phyloP scores from a whole-genome alignment of 2,329 filamentous ascomycete genomes.

The Colletotrichum tanaceti region DNA sequence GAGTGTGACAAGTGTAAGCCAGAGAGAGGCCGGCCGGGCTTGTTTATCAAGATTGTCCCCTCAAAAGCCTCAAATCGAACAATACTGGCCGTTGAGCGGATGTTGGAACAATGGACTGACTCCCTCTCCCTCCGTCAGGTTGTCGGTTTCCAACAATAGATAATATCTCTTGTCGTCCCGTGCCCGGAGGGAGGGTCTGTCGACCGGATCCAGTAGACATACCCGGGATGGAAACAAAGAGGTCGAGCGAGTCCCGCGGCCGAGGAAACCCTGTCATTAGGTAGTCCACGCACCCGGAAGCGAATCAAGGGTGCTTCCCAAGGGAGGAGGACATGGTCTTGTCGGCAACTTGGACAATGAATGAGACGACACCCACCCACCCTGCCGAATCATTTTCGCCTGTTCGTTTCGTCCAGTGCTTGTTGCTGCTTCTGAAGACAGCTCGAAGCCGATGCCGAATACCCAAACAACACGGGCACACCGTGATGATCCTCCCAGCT shows the following conservation, averaged over 20 bases:
- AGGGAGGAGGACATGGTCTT: not conserved
- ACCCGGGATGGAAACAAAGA: not conserved
- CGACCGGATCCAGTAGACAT: not conserved
- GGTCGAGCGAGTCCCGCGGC: not conserved
- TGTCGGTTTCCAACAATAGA: not conserved
- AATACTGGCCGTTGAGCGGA: not conserved
- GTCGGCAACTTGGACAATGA: too few relatives aligned
- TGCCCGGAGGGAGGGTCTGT: too few relatives aligned
- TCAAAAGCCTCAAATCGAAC: not conserved
- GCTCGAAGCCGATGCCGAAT: too few relatives aligned
- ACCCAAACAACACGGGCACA: too few relatives aligned
- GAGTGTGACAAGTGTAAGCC: not conserved
- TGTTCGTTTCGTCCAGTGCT: too few relatives aligned
- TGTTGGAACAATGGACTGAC: too few relatives aligned
- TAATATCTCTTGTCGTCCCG: not conserved
- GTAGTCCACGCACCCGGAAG: too few relatives aligned
- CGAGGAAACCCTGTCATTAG: not conserved
- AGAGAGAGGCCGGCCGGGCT: too few relatives aligned
- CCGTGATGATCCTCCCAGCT: too few relatives aligned
- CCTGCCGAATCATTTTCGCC: too few relatives aligned
- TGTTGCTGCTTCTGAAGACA: too few relatives aligned
- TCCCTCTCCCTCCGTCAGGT: not conserved
- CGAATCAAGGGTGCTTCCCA: not conserved
- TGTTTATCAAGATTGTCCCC: not conserved
- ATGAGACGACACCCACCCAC: too few relatives aligned